Base-by-base conservation (phyloP, 208 protist species). In the Sergeia podlipaevii region DNA sequence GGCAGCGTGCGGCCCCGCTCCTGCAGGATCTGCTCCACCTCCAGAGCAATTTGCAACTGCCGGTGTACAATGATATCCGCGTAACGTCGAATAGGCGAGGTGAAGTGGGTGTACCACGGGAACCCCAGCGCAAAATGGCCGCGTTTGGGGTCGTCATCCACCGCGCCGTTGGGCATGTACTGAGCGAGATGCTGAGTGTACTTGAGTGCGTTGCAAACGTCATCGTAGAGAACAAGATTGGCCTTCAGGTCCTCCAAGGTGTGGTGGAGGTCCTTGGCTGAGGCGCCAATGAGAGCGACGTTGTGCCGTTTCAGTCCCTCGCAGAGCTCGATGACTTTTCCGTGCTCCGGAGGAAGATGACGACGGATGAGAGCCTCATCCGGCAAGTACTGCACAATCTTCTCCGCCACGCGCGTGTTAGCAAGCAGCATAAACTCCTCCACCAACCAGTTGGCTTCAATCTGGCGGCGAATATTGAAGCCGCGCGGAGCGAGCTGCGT, bases 401-500 rank as follows among this genome's bases (percentile, higher is more conserved):
- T 94, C 60, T 95, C 65, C 17, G 95, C 91, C 1, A 91, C 88
- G 7, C 84, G 67, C 26, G 64, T 46, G 64, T 98, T 97, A 0
- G 91, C 91, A 5, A 96, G 60, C 7, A 98, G 57, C 93, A 97
- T 97, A 46, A 93, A 93, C 70, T 98, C 90, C 62, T 97, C 91
- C 32, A 98, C 82, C 0, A 97, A 53, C 82, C 82, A 93, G 53
- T 95, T 94, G 17, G 87, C 81, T 29, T 86, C 66, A 24, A 79
- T 90, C 62, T 75, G 81, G 13, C 43, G 18, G 34, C 58, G 27
- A 8, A 89, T 66, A 18, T 43, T 64, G 52, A 91, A 89, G 3
- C 74, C 78, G 26, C 63, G 53, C 3, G 87, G 80, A 32, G 23
- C 58, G 54, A 62, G 60, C 48, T 49, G 70, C 37, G 39, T 33